These are phyloP conservation scores for Dispira parvispora DNA, from an alignment of 192 early-diverging fungal species.

Conservation along the genomic window DNA sequence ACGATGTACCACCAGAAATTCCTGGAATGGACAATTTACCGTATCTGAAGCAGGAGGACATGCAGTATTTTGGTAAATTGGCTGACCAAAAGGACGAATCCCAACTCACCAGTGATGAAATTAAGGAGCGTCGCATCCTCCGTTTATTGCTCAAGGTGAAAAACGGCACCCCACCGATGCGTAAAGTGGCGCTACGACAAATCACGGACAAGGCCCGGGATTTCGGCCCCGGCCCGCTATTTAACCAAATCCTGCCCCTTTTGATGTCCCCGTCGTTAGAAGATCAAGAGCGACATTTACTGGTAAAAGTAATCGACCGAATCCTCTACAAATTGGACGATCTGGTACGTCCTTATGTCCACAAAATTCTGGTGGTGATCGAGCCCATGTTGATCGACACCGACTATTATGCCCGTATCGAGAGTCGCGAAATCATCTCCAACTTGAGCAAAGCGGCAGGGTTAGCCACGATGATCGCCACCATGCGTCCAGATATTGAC, in stretches of 20 bases:
- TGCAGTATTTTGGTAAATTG: constrained; percentile 91
- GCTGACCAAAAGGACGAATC: constrained; percentile 71
- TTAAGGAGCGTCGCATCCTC: constrained; percentile 94
- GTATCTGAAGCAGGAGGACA: constrained; percentile 92
- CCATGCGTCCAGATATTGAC: constrained; percentile 99
- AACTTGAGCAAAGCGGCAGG: constrained; percentile 96
- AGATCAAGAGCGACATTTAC: constrained; percentile 94
- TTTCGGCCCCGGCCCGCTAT: constrained; percentile 83
- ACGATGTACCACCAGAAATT: constrained; percentile 68
- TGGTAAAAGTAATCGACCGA: constrained; percentile 97
- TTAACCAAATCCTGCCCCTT: constrained; percentile 90
- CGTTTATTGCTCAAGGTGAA: constrained; percentile 91
- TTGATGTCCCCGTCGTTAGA: constrained; percentile 95
- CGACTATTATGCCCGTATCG: constrained; percentile 87
- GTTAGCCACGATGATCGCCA: constrained; percentile 93
- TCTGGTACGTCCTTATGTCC: constrained; percentile 87
- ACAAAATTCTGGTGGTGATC: constrained; percentile 98
- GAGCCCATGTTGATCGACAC: constrained; percentile 94
- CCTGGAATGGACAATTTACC: constrained; percentile 76
- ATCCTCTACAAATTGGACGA: constrained; percentile 92
- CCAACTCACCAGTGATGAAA: constrained; percentile 65
- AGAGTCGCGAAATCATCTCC: constrained; percentile 95
- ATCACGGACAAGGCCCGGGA: constrained; percentile 93
- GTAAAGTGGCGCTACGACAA: constrained; percentile 83
- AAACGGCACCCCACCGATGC: constrained; percentile 89